Base-by-base conservation (phyloP, 2,329 filamentous ascomycete species). In the Fusarium mangiferae region DNA sequence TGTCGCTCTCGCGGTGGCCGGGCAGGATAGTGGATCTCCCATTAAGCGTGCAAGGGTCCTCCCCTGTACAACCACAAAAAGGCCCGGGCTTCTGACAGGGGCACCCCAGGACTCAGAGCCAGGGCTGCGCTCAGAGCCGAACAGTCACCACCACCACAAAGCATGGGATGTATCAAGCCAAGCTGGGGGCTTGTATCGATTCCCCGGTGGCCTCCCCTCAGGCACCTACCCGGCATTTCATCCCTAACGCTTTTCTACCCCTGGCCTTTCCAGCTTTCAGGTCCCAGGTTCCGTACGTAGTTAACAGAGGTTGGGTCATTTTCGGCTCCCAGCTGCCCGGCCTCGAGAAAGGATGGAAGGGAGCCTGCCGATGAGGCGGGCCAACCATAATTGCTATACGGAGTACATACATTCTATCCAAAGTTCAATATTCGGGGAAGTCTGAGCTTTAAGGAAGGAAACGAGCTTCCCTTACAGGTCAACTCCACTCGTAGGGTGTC, bases 1-100 rank as follows among this genome's bases (percentile, higher is more conserved):
- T 59, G 56, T 66, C 64, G 68, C 59, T 56, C 59, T 73, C 64
- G 68, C 68, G 64, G 71, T 74, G 72, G 67, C 71, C 72, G 68
- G 71, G 62, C 68, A 73, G 56, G 63, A 65, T 44, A 67, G 72
- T 74, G 72, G 68, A 62, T 48, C 46, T 60, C 30, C 72, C 68
- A 66, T 74, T 62, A 69, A 72, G 68, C 68, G 69, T 65, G 52
- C 68, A 69, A 66, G 72, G 71, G 46, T 35, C 7, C 8, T 17
- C 56, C 72, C 68, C 44, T 66, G 72, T 59, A 35, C 36, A 58
- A 52, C 55, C 42, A 55, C 61, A 45, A 74, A 68, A 74, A 54
- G 52, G 67, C 59, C 58, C 62, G 63, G 67, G 72, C 68, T 74
- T 74, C 44, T 30, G 51, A 41, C 58, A 65, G 72, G 72, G 48